Conservation (phyloP, 2,329 filamentous ascomycete genomes). For the Cladophialophora bantiana region DNA sequence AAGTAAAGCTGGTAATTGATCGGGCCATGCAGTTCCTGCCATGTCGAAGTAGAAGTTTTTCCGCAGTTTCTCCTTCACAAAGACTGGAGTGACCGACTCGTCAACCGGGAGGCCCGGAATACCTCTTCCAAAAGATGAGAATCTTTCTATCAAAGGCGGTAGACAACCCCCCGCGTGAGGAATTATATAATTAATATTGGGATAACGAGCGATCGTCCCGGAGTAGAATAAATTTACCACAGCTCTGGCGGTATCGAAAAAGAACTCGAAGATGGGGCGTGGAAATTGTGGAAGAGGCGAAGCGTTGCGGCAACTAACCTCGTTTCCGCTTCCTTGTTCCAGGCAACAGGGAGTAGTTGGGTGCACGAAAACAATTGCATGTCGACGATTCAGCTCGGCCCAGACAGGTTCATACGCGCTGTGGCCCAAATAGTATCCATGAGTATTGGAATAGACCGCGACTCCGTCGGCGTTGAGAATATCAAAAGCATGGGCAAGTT, state of each 20-base stretch:
- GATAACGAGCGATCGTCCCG: constrained; percentile 54
- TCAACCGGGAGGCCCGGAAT: constrained; percentile 14
- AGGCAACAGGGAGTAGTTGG: constrained; percentile 49
- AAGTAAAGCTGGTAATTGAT: constrained; percentile 19
- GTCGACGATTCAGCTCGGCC: constrained; percentile 35
- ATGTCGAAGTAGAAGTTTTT: constrained; percentile 25
- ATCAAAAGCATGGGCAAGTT: constrained; percentile 54
- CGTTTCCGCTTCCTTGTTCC: not conserved
- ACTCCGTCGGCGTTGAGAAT: constrained; percentile 58
- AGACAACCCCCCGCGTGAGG: constrained; percentile 57
- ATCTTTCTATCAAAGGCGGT: constrained; percentile 39
- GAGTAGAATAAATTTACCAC: constrained; percentile 57
- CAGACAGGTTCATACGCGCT: constrained; percentile 54
- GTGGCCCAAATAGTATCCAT: constrained; percentile 62
- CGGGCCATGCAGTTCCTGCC: constrained; percentile 19
- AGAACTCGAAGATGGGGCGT: constrained; percentile 49
- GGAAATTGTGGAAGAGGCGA: constrained; percentile 7
- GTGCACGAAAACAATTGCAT: constrained; percentile 20
- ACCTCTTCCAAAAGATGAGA: not conserved
- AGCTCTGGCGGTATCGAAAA: constrained; percentile 60
- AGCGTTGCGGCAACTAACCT: not conserved
- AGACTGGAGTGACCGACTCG: constrained; percentile 9
- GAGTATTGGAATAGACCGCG: constrained; percentile 59
- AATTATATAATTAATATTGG: constrained; percentile 56
- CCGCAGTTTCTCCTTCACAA: constrained; percentile 15